Evolutionary conservation across 805 yeast genomes (phyloP).

Genomic region (Wickerhamomyces subpelliculosus): DNA sequence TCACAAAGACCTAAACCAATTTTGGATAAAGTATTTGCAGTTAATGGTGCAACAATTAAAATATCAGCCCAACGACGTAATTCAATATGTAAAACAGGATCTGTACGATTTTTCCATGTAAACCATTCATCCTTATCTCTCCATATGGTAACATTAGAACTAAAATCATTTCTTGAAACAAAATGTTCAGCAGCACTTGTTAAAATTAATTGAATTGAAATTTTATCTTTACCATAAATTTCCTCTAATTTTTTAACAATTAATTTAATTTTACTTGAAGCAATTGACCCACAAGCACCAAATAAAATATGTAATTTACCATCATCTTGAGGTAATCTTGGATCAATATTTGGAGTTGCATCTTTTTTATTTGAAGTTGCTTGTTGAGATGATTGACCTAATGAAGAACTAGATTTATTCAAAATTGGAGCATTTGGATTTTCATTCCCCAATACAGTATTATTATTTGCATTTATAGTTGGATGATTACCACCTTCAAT

Average conservation of each 20-base stretch:
- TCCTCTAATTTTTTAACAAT: slow-evolving; percentile 78
- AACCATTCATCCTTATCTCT: slow-evolving; percentile 92
- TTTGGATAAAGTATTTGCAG: slow-evolving; percentile 89
- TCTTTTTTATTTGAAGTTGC: slow-evolving; percentile 24
- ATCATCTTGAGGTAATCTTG: slow-evolving; percentile 70
- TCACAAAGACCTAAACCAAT: slow-evolving; percentile 89
- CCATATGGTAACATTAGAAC: slow-evolving; percentile 76
- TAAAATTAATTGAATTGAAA: slow-evolving; percentile 79
- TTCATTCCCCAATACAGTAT: neutral
- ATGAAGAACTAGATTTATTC: slow-evolving; percentile 8
- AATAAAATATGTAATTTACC: slow-evolving; percentile 79
- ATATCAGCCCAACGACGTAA: slow-evolving; percentile 96
- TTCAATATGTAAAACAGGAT: slow-evolving; percentile 93
- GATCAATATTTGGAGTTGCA: slow-evolving; percentile 48
- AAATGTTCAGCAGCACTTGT: slow-evolving; percentile 87
- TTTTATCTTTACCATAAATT: slow-evolving; percentile 64
- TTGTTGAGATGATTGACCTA: neutral
- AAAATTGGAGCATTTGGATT: neutral
- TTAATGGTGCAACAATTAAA: slow-evolving; percentile 85
- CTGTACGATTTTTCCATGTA: slow-evolving; percentile 74
- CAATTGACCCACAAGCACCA: slow-evolving; percentile 87
- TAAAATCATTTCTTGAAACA: slow-evolving; percentile 41
- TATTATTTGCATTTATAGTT: neutral
- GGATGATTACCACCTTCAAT: slow-evolving; percentile 2
- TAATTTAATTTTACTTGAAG: slow-evolving; percentile 70